Evolutionary conservation across 176 grass and related monocot genomes (phyloP).

Genomic region (Bothriochloa decipiens): DNA sequence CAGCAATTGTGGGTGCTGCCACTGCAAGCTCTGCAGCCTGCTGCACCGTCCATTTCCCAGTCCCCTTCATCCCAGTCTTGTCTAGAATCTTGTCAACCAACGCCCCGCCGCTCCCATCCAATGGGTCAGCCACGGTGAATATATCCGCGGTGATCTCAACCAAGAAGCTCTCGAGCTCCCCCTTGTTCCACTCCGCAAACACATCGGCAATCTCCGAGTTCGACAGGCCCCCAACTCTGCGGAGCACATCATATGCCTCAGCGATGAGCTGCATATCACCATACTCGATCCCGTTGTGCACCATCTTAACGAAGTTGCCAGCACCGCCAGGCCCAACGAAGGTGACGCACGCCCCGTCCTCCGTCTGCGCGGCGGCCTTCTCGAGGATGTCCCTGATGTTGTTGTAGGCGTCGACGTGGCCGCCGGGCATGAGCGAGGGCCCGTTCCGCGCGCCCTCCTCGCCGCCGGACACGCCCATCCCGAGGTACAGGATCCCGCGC

Average conservation of each 20-base stretch:
- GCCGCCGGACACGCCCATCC: slow-evolving; percentile 85
- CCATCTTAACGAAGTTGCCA: slow-evolving; percentile 96
- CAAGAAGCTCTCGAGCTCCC: slow-evolving; percentile 88
- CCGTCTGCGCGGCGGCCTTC: slow-evolving; percentile 74
- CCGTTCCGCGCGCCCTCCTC: slow-evolving; percentile 83
- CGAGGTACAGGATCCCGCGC: slow-evolving; percentile 78
- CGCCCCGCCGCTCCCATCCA: slow-evolving; percentile 18
- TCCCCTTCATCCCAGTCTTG: slow-evolving; percentile 96
- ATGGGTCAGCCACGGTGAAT: slow-evolving; percentile 62
- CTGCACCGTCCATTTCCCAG: slow-evolving; percentile 94
- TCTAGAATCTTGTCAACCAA: slow-evolving; percentile 89
- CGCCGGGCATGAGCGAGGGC: slow-evolving; percentile 87
- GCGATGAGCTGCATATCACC: slow-evolving; percentile 89
- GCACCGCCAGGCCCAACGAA: slow-evolving; percentile 74
- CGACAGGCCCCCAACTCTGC: slow-evolving; percentile 50
- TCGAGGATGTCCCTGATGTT: slow-evolving; percentile 74
- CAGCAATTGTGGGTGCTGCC: slow-evolving; percentile 72
- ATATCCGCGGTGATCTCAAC: slow-evolving; percentile 82
- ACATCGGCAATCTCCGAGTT: slow-evolving; percentile 69
- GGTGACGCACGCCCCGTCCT: slow-evolving; percentile 84
- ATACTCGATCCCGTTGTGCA: slow-evolving; percentile 92
- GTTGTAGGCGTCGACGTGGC: slow-evolving; percentile 66
- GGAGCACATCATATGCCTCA: slow-evolving; percentile 80
- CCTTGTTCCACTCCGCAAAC: slow-evolving; percentile 79
- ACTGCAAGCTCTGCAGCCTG: slow-evolving; percentile 80